phyloP scores from a whole-genome alignment of 2,329 filamentous ascomycete species.

The Cercospora beticola region DNA sequence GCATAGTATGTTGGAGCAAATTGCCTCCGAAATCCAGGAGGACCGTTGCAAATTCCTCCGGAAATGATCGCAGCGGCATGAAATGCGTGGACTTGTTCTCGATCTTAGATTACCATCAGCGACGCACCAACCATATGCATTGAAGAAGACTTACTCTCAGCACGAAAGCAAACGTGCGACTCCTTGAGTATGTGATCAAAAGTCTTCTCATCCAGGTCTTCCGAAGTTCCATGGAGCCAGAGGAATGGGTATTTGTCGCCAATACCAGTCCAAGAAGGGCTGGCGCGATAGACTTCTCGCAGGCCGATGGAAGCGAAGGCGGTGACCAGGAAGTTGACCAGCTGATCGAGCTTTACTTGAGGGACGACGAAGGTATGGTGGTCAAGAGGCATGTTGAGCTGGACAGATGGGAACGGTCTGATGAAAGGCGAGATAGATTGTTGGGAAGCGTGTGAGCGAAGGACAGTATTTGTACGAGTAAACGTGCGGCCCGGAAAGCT shows the following conservation, averaged over 20 bases:
- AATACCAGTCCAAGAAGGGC: not conserved
- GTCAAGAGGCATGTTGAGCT: not conserved
- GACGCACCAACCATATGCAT: not conserved
- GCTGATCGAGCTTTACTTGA: not conserved
- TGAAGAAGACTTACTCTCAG: not conserved
- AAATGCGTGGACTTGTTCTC: not conserved
- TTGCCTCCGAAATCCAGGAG: not conserved
- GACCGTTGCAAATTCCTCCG: not conserved
- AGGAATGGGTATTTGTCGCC: not conserved
- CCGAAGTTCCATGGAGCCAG: not conserved
- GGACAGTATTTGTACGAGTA: not conserved
- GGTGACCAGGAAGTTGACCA: not conserved
- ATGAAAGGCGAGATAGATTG: not conserved
- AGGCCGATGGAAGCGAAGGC: not conserved
- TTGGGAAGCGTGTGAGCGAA: not conserved
- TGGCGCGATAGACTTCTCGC: not conserved
- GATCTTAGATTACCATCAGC: not conserved
- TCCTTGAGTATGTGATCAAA: not conserved
- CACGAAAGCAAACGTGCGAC: not conserved
- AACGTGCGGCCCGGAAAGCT: not conserved
- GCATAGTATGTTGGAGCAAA: not conserved
- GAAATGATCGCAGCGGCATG: not conserved
- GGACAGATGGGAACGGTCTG: not conserved
- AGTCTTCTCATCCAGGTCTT: not conserved
- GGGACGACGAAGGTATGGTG: not conserved